Percentiles rank a stretch among this genome's conserved stretches.
phyloP scores from a whole-genome alignment of 2,329 filamentous ascomycete genomes.

The Orbilia oligospora region DNA sequence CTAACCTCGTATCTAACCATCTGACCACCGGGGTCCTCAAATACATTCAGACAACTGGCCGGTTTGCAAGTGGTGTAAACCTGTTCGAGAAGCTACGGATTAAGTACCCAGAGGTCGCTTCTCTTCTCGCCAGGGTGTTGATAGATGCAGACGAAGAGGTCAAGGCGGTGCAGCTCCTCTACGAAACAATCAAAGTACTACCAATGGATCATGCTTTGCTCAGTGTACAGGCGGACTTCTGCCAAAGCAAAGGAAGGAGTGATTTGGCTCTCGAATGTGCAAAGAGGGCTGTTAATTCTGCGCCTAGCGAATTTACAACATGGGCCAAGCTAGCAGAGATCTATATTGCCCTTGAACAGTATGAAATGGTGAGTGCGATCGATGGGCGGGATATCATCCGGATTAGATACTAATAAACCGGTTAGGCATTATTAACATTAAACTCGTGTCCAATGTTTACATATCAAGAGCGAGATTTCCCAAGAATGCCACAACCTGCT shows the following conservation, averaged over 20 bases:
- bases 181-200: slow-evolving; percentile 88
- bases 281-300: slow-evolving; percentile 92
- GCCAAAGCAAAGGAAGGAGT: slow-evolving; percentile 87
- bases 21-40: slow-evolving; percentile 91
- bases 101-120: slow-evolving; percentile 93
- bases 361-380: slow-evolving; percentile 74
- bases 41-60: slow-evolving; percentile 95
- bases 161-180: slow-evolving; percentile 88
- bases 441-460: slow-evolving; percentile 99
- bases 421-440: slow-evolving; percentile 85
- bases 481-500: slow-evolving; percentile 91
- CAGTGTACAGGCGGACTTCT: slow-evolving; percentile 92
- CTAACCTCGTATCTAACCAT: slow-evolving; percentile 90
- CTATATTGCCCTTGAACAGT: slow-evolving; percentile 93
- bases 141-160: slow-evolving; percentile 98
- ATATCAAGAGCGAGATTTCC: slow-evolving; percentile 97
- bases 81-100: slow-evolving; percentile 95
- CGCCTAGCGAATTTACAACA: slow-evolving; percentile 95
- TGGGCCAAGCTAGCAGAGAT: slow-evolving; percentile 95
- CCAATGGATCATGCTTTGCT: slow-evolving; percentile 99
- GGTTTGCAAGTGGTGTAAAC: slow-evolving; percentile 95
- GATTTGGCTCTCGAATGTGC: slow-evolving; percentile 92
- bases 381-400: background rate
- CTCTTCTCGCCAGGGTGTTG: slow-evolving; percentile 88
- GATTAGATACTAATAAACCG: slow-evolving; percentile 5